A percentile compares a stretch with the other conserved stretches of the same genome.
Conservation (phyloP, 352 stramenopile species). For the Globisporangium viniferum region DNA sequence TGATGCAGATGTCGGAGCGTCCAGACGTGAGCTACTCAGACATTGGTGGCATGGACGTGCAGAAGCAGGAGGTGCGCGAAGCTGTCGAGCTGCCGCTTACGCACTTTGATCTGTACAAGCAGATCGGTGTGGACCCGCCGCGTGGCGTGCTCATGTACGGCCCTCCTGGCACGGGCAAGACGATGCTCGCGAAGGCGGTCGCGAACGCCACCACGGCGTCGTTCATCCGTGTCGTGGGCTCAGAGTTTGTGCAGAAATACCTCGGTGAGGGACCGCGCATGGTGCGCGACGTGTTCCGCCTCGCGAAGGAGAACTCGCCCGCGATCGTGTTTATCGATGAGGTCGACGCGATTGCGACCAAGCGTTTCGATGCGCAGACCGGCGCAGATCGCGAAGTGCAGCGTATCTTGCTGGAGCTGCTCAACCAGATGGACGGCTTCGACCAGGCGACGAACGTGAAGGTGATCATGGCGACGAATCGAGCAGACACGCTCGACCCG, state of each 20-base stretch:
- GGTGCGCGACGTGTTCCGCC: conserved; percentile 99
- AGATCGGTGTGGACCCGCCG: conserved; percentile 99
- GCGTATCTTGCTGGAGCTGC: conserved; percentile 99
- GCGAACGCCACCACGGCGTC: conserved; percentile 98
- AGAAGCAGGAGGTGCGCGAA: conserved; percentile 98
- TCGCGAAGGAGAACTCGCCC: conserved; percentile 98
- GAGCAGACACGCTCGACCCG: conserved; percentile 98
- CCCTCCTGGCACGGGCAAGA: conserved; percentile 95
- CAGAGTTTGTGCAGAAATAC: conserved; percentile 99
- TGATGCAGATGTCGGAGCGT: conserved; percentile 98
- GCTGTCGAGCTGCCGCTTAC: conserved; percentile 99
- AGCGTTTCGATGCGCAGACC: conserved; percentile 99
- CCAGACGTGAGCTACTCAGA: conserved; percentile 95
- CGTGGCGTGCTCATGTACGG: conserved; percentile 98
- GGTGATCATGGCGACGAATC: conserved; percentile 99
- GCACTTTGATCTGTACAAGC: conserved; percentile 99
- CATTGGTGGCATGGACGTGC: conserved; percentile 99
- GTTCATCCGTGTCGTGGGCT: conserved; percentile 97
- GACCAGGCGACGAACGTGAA: conserved; percentile 99
- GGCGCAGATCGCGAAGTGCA: conserved; percentile 96
- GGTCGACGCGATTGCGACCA: conserved; percentile 99
- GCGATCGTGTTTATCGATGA: conserved; percentile 99
- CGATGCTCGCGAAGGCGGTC: conserved; percentile 99
- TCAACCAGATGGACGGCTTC: conserved; percentile 99
- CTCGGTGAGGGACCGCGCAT: conserved; percentile 98